Percentiles rank a stretch among this genome's conserved stretches.
These are phyloP conservation scores for Plasmodium gonderi DNA, from an alignment of 169 alveolate genomes.

Conservation along the genomic window DNA sequence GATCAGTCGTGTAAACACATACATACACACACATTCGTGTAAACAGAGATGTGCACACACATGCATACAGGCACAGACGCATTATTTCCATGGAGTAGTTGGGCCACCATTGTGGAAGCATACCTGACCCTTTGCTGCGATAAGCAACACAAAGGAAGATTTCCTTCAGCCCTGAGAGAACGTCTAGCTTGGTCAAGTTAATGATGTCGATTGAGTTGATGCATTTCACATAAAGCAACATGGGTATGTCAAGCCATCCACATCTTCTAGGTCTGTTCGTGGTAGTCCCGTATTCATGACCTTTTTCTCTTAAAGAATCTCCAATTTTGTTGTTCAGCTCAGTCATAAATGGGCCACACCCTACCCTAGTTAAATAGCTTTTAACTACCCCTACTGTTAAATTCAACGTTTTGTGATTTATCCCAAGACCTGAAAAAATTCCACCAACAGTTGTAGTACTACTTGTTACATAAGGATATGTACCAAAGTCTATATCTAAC, in stretches of 20 bases:
- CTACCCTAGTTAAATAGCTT: slow-evolving; percentile 97
- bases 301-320: slow-evolving; percentile 86
- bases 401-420: slow-evolving; percentile 74
- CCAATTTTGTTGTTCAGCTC: slow-evolving; percentile 88
- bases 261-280: slow-evolving; percentile 96
- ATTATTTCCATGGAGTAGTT: too few relatives aligned
- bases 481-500: slow-evolving; percentile 83
- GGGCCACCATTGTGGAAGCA: too few relatives aligned
- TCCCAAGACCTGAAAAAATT: slow-evolving; percentile 80
- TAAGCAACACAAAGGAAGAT: slow-evolving; percentile 88
- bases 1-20: too few relatives aligned
- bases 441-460: slow-evolving; percentile 83
- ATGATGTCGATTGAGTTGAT: slow-evolving; percentile 88
- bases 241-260: slow-evolving; percentile 97
- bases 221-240: slow-evolving; percentile 79
- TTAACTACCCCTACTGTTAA: slow-evolving; percentile 90
- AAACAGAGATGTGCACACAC: too few relatives aligned
- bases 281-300: slow-evolving; percentile 96
- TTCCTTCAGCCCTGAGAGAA: slow-evolving; percentile 90
- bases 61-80: too few relatives aligned
- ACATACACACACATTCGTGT: too few relatives aligned
- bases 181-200: slow-evolving; percentile 95
- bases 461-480: slow-evolving; percentile 86
- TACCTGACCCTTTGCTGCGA: slow-evolving; percentile 79
- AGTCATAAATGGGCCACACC: slow-evolving; percentile 97